Base-by-base conservation (phyloP, 306 rosid species). In the Vigna hirtella region DNA sequence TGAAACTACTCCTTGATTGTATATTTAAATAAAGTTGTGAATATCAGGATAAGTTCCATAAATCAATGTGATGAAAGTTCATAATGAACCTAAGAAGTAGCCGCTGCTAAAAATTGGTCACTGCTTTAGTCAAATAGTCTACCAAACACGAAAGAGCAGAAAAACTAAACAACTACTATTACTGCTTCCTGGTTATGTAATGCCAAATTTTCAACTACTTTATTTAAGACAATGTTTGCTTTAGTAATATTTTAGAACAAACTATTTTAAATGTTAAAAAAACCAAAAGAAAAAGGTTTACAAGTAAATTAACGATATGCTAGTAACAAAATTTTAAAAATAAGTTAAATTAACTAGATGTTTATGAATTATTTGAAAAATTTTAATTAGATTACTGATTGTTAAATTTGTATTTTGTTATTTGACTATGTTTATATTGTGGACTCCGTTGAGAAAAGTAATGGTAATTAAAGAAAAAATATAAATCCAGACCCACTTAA, bases 71-170 rank as follows among this genome's bases (percentile, higher is more conserved):
- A 38, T 16, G 49, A n/a, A 13, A 8, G 70, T 64, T 32, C 11
- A 14, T 9, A 43, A 43, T 43, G 36, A 32, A 59, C 16, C 64
- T 4, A 2, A 57, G 9, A 15, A 32, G 13, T 62, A 62, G 22
- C 17, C 17, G 15, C 28, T 34, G 70, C 28, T 64, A 7, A 63
- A 32, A 34, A 16, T 9, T 36, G 49, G 14, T 64, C 10, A 64
- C 14, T 9, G 6, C 20, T 8, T 34, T 6, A 15, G 14, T 11
- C 69, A 63, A 63, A 63, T 63, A 62, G 22, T 45, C 24, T n/a
- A 34, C 69, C 69, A n/a, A 63, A 63, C 69, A 63, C 69, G 69
- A 40, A 30, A 61, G 8, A 30, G 48, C 24, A 63, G 16, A 36
- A 1, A 9, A 2, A 16, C 47, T 1, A 62, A 62, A 30, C 18